Base-by-base conservation (phyloP, 2,329 filamentous ascomycete species). In the Ascochyta clinopodiicola region DNA sequence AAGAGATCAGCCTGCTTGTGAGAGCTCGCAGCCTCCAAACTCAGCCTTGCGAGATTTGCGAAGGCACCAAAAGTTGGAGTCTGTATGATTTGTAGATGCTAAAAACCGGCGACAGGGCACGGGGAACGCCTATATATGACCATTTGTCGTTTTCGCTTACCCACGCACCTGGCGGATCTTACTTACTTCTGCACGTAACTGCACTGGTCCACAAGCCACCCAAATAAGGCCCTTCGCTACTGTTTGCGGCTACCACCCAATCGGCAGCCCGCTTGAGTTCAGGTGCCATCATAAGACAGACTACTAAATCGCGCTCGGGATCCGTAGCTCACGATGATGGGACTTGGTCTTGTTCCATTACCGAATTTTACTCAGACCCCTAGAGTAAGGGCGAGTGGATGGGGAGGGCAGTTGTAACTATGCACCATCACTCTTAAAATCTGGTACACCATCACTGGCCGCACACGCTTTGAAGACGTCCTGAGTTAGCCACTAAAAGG, bases 141-240 rank as follows among this genome's bases (percentile, higher is more conserved):
- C n/a, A 32, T 39, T 46, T 27, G 47, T 40, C 43, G 46, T 29
- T 35, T 31, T 57, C 53, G 53, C 53, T 51, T 57, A 57, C 47
- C 53, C 43, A 57, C 47, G 48, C 46, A 46, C 25, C 17, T 51
- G 21, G 34, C 17, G n/a, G 32, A 42, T 47, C 47, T 51, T 34
- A 35, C 43, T 34, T 36, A 31, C 36, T 37, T 34, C 53, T 57
- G 42, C 53, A 50, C 46, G 36, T 47, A 51, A 51, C 51, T 15
- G 37, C 42, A 43, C 35, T 56, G 46, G 52, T 24, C 37, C 42
- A 37, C 25, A 38, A 25, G 46, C 42, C 43, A 19, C 25, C 51
- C 19, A 15, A n/a, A n/a, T 31, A 12, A 34, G 44, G 25, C 27
- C 24, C 31, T 44, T 46, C 52, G 40, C 46, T 46, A 46, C 38